Conservation (phyloP, 768 basidiomycete species). For the Austroboletus festivus region DNA sequence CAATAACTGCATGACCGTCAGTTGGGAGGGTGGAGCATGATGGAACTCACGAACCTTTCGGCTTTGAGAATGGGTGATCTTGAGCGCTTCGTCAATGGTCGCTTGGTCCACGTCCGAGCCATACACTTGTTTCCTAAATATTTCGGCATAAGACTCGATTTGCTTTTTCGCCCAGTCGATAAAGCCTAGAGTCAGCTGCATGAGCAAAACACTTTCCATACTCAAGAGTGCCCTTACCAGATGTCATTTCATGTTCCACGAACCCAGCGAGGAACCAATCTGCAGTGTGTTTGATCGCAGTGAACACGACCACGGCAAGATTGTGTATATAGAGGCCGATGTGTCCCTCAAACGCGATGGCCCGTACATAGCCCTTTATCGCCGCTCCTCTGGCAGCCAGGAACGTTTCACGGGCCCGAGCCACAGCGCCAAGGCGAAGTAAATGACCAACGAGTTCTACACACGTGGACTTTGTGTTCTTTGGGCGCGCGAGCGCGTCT, state of each 20-base stretch:
- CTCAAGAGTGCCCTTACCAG: slow-evolving; percentile 52
- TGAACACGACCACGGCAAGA: slow-evolving; percentile 86
- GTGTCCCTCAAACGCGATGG: slow-evolving; percentile 88
- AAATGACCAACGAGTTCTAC: slow-evolving; percentile 72
- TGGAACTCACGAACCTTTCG: slow-evolving; percentile 56
- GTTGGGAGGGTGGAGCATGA: background rate
- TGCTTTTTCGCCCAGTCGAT: slow-evolving; percentile 92
- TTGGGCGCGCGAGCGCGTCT: slow-evolving; percentile 67
- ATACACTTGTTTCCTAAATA: slow-evolving; percentile 90
- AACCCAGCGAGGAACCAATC: slow-evolving; percentile 98
- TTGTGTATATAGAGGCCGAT: slow-evolving; percentile 83
- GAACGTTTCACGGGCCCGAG: slow-evolving; percentile 81
- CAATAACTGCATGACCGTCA: slow-evolving; percentile 52
- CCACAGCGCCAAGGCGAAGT: slow-evolving; percentile 67
- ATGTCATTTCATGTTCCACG: slow-evolving; percentile 91
- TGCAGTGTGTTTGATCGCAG: slow-evolving; percentile 92
- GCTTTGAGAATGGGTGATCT: slow-evolving; percentile 77
- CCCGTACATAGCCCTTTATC: slow-evolving; percentile 73
- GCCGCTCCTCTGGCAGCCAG: slow-evolving; percentile 73
- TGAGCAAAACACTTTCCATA: background rate
- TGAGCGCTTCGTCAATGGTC: slow-evolving; percentile 73
- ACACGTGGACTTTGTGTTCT: slow-evolving; percentile 73
- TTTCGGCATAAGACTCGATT: slow-evolving; percentile 76
- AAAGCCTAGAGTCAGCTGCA: slow-evolving; percentile 58
- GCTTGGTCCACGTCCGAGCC: slow-evolving; percentile 69